A percentile compares a stretch with the other conserved stretches of the same genome.
phyloP scores from a whole-genome alignment of 768 basidiomycete species.

The Pulveroboletus sp. region DNA sequence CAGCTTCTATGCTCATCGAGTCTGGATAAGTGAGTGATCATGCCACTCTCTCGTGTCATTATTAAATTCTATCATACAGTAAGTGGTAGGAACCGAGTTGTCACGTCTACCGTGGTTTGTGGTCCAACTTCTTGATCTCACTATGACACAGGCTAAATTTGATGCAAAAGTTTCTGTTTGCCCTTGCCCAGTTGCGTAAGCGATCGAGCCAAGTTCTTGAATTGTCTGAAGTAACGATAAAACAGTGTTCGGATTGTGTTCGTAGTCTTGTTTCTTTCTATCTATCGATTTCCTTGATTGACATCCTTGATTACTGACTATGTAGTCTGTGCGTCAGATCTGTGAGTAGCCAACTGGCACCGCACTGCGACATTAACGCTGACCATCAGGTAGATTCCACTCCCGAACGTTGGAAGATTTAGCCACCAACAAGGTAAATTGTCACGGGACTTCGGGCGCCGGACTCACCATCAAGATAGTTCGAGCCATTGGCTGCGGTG shows the following conservation, averaged over 20 bases:
- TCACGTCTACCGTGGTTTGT: conserved; percentile 15
- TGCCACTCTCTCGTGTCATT: background rate
- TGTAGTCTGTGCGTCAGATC: background rate
- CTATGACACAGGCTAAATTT: background rate
- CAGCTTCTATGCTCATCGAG: conserved; percentile 26
- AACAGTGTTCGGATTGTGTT: conserved; percentile 17
- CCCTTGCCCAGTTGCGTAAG: conserved; percentile 15
- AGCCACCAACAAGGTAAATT: conserved; percentile 2
- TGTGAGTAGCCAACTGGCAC: conserved; percentile 5
- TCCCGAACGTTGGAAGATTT: conserved; percentile 5
- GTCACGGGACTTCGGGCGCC: background rate
- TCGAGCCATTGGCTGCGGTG: conserved; percentile 3
- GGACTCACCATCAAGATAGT: conserved; percentile 3
- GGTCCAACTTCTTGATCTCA: too few species aligned
- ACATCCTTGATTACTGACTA: background rate
- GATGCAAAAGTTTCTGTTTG: conserved; percentile 1
- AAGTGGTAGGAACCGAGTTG: conserved; percentile 14
- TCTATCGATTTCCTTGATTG: background rate
- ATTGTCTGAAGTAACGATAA: background rate
- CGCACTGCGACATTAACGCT: background rate
- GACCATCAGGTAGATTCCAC: conserved; percentile 5
- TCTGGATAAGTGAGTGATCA: conserved; percentile 26
- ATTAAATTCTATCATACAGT: conserved; percentile 8
- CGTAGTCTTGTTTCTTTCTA: background rate
- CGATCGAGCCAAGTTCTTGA: background rate